These are phyloP conservation scores for Corylus avellana DNA, from an alignment of 306 rosid genomes.

Conservation along the genomic window DNA sequence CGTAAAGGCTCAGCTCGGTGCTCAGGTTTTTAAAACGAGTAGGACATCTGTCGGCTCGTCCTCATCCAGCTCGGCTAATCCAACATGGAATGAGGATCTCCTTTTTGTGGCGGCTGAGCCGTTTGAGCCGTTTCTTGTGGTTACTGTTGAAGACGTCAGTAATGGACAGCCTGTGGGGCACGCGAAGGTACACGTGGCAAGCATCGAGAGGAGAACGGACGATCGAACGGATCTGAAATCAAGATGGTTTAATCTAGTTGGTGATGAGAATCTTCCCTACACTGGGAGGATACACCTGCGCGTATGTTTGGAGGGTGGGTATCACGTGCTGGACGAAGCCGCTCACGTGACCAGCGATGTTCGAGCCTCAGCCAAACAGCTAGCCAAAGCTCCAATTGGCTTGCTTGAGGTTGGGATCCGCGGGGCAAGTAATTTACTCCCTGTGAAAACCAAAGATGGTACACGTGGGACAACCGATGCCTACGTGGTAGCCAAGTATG, in stretches of 20 bases:
- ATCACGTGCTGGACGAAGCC: slow-evolving; percentile 89
- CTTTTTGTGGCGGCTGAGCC: slow-evolving; percentile 84
- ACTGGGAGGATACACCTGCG: slow-evolving; percentile 69
- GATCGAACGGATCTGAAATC: slow-evolving; percentile 62
- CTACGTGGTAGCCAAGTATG: slow-evolving; percentile 80
- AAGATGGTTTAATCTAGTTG: slow-evolving; percentile 72
- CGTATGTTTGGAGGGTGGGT: slow-evolving; percentile 79
- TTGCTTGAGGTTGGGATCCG: slow-evolving; percentile 82
- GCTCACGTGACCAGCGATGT: slow-evolving; percentile 88
- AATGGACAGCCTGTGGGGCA: slow-evolving; percentile 51
- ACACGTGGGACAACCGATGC: slow-evolving; percentile 76
- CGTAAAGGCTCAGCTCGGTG: slow-evolving; percentile 75
- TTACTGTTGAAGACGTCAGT: slow-evolving; percentile 55
- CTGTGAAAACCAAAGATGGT: slow-evolving; percentile 73
- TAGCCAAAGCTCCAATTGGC: slow-evolving; percentile 62
- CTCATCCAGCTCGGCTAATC: slow-evolving; percentile 46
- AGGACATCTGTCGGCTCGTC: slow-evolving; percentile 43
- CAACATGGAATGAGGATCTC: slow-evolving; percentile 81
- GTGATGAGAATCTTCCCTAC: slow-evolving; percentile 50
- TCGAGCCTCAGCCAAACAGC: slow-evolving; percentile 70
- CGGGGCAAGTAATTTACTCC: slow-evolving; percentile 71
- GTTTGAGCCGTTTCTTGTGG: slow-evolving; percentile 70
- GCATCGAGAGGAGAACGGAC: slow-evolving; percentile 59
- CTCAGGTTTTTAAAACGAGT: slow-evolving; percentile 71
- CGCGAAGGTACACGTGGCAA: slow-evolving; percentile 56